phyloP scores from a whole-genome alignment of 352 stramenopile species.

The Blastocystis sp. region DNA sequence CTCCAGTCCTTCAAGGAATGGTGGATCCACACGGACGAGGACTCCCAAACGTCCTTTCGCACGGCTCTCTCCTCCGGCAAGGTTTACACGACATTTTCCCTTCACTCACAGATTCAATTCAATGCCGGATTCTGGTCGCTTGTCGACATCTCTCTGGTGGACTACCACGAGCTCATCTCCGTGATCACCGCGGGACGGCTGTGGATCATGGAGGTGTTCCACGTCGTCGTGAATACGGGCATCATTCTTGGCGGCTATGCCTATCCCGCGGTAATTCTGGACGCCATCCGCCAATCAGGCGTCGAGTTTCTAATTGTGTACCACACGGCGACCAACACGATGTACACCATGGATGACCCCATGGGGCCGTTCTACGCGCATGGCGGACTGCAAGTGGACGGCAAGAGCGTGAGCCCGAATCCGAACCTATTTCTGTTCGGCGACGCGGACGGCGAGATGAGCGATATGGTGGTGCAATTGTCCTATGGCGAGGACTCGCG shows the following conservation, averaged over 20 bases:
- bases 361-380: background rate
- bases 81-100: background rate
- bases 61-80: background rate
- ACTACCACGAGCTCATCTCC: conserved; percentile 20
- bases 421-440: no score
- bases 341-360: background rate
- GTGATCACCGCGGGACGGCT: conserved; percentile 6
- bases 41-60: background rate
- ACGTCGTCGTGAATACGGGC: conserved; percentile 18
- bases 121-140: conserved; percentile 35
- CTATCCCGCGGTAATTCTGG: background rate
- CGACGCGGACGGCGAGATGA: background rate
- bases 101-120: background rate
- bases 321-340: background rate
- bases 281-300: background rate
- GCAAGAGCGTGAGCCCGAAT: background rate
- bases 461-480: background rate
- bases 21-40: background rate
- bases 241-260: conserved; percentile 27
- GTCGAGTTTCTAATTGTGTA: conserved; percentile 19
- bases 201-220: conserved; percentile 14
- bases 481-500: background rate
- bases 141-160: background rate
- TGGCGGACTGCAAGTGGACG: background rate
- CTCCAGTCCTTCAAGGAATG: conserved; percentile 22